Evolutionary conservation across 352 stramenopile genomes (phyloP), one percentile per base, ranked within the genome.

Genomic region (Thalassiosira exigua): DNA sequence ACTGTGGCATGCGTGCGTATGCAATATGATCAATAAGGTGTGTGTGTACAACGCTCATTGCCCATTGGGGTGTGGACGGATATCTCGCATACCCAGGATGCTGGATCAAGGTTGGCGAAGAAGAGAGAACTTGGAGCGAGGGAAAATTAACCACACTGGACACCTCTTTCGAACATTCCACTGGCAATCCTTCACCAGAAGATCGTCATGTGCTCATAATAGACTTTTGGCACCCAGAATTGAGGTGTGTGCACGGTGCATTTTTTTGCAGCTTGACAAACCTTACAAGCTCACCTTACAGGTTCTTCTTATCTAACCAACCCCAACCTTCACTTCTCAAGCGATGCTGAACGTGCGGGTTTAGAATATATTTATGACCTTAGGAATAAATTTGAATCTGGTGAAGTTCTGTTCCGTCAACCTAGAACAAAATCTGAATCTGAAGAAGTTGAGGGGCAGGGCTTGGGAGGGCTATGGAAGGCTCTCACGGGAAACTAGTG

Each of bases 221-320:
- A 57, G 92, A 95, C 68, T 95, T 92, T 69, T 95, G 92, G 92
- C 92, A 95, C 89, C 90, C 92, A 33, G 90, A 93, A 77, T 64
- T 95, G 19, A n/a, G n/a, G n/a, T n/a, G n/a, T n/a, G n/a, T n/a
- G n/a, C n/a, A n/a, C n/a, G n/a, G n/a, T n/a, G n/a, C n/a, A n/a
- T n/a, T n/a, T n/a, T n/a, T n/a, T n/a, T n/a, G n/a, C n/a, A n/a
- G n/a, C n/a, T n/a, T n/a, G n/a, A n/a, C n/a, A n/a, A n/a, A n/a
- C n/a, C n/a, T n/a, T n/a, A n/a, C n/a, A n/a, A n/a, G n/a, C n/a
- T n/a, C n/a, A n/a, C n/a, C n/a, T n/a, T n/a, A n/a, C n/a, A n/a
- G n/a, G n/a, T n/a, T n/a, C n/a, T n/a, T n/a, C n/a, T n/a, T n/a
- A n/a, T n/a, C n/a, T n/a, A n/a, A n/a, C n/a, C n/a, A n/a, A n/a